These are phyloP conservation scores for Boletales sp. DNA, from an alignment of 768 basidiomycete genomes.

Conservation along the genomic window DNA sequence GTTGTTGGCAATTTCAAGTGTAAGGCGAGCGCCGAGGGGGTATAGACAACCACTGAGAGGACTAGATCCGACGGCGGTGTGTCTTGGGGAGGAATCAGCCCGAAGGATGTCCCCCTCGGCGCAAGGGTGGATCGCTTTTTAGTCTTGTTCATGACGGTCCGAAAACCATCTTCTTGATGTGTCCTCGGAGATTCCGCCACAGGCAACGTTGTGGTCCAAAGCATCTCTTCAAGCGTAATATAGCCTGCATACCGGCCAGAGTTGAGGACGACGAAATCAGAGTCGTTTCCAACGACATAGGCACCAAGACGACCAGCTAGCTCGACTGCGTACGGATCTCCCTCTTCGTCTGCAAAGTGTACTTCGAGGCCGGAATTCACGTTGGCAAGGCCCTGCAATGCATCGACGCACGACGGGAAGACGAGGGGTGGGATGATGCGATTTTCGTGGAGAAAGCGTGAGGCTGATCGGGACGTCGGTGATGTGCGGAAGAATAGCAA, in stretches of 20 bases:
- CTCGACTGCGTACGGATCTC: conserved; percentile 81
- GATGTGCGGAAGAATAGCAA: conserved; percentile 84
- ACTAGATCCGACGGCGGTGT: conserved; percentile 35
- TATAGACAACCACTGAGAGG: conserved; percentile 57
- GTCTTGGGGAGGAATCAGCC: conserved; percentile 54
- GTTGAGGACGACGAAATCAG: conserved; percentile 78
- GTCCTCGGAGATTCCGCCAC: conserved; percentile 20
- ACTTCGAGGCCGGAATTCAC: conserved; percentile 42
- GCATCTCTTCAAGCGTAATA: conserved; percentile 71
- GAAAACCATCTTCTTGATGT: conserved; percentile 53
- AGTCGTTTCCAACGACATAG: conserved; percentile 77
- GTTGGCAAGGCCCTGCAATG: conserved; percentile 41
- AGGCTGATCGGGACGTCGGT: conserved; percentile 51
- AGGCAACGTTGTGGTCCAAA: conserved; percentile 45
- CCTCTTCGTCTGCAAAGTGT: conserved; percentile 78
- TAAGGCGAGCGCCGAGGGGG: conserved; percentile 55
- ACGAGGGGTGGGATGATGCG: conserved; percentile 70
- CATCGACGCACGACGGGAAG: conserved; percentile 55
- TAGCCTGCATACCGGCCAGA: conserved; percentile 75
- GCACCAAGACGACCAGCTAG: conserved; percentile 69
- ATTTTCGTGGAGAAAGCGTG: conserved; percentile 69
- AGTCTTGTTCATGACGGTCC: conserved; percentile 51
- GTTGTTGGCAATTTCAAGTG: conserved; percentile 66
- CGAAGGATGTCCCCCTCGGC: conserved; percentile 18
- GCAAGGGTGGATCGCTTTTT: conserved; percentile 42